Evolutionary conservation across 495 filamentous ascomycete genomes (phyloP).

Genomic region (Cercophora samala): DNA sequence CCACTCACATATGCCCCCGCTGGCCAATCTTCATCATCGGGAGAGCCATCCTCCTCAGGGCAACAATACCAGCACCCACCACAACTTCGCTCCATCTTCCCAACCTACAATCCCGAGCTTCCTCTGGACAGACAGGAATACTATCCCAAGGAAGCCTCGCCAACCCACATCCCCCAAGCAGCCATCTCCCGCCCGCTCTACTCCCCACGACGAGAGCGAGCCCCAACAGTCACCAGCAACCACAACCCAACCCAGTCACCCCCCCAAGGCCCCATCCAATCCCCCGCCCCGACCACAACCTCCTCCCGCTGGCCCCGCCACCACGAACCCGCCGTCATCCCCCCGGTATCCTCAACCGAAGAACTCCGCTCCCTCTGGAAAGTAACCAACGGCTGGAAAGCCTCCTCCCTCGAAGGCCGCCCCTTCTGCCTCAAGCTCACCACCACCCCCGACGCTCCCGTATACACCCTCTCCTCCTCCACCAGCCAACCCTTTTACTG

Average conservation of each 20-base stretch:
- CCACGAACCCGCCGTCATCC: conserved; percentile 45
- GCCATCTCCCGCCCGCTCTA: conserved; percentile 57
- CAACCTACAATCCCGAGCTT: conserved; percentile 70
- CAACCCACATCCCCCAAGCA: conserved; percentile 52
- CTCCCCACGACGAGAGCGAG: conserved; percentile 40
- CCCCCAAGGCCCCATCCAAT: background rate
- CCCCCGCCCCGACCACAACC: conserved; percentile 6
- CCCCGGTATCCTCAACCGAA: conserved; percentile 47
- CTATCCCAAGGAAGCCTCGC: conserved; percentile 55
- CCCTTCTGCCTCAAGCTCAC: conserved; percentile 51
- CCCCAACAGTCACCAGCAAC: conserved; percentile 20
- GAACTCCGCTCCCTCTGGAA: conserved; percentile 55
- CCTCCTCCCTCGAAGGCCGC: conserved; percentile 47
- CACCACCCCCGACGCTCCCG: conserved; percentile 45
- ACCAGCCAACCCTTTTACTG: conserved; percentile 51
- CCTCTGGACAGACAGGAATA: conserved; percentile 68
- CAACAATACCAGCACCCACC: conserved; percentile 34
- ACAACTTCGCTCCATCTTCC: conserved; percentile 64
- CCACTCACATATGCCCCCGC: conserved; percentile 34
- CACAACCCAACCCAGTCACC: conserved; percentile 29
- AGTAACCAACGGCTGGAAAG: conserved; percentile 54
- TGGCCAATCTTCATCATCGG: conserved; percentile 27
- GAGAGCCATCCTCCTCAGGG: conserved; percentile 16
- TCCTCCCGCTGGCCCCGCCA: conserved; percentile 31
- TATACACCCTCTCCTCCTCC: conserved; percentile 51